These are phyloP conservation scores for Penicillium frequentans DNA, from an alignment of 2,329 filamentous ascomycete genomes.

Conservation along the genomic window DNA sequence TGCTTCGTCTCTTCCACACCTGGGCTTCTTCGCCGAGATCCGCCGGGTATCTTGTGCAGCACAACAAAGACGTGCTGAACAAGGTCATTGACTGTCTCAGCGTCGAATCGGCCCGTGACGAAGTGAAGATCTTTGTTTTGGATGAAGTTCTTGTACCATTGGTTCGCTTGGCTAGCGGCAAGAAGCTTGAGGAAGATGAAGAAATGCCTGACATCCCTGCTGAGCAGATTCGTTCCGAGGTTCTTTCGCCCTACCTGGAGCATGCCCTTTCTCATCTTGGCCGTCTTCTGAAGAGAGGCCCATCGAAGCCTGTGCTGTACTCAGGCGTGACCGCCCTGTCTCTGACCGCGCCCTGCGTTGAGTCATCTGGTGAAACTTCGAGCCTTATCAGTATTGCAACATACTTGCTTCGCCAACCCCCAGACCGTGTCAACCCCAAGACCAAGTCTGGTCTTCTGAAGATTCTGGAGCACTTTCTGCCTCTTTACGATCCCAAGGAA, in stretches of 20 bases:
- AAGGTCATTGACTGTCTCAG: slow-evolving; percentile 72
- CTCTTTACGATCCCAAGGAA: slow-evolving; percentile 59
- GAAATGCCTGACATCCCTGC: slow-evolving; percentile 42
- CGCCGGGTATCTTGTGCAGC: slow-evolving; percentile 67
- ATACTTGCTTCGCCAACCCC: slow-evolving; percentile 81
- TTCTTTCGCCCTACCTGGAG: slow-evolving; percentile 61
- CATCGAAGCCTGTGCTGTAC: slow-evolving; percentile 73
- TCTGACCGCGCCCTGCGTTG: slow-evolving; percentile 69
- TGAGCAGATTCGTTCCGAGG: slow-evolving; percentile 35
- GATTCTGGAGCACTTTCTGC: slow-evolving; percentile 78
- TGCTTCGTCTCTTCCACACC: slow-evolving; percentile 75
- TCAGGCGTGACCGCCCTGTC: slow-evolving; percentile 77
- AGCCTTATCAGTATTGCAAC: slow-evolving; percentile 77
- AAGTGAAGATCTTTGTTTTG: slow-evolving; percentile 81
- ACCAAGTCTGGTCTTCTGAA: slow-evolving; percentile 79
- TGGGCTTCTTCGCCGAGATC: slow-evolving; percentile 72
- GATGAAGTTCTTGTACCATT: slow-evolving; percentile 70
- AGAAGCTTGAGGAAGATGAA: slow-evolving; percentile 53
- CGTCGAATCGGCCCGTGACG: slow-evolving; percentile 74
- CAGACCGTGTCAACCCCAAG: slow-evolving; percentile 75
- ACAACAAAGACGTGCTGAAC: slow-evolving; percentile 60
- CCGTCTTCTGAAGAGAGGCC: slow-evolving; percentile 55
- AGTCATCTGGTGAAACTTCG: slow-evolving; percentile 63
- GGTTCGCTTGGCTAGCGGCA: slow-evolving; percentile 59
- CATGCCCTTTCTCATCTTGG: slow-evolving; percentile 59